Percentiles rank a stretch among this genome's conserved stretches.
Conservation (phyloP, 352 stramenopile genomes). For the Thalassiosira livingstoniorum region DNA sequence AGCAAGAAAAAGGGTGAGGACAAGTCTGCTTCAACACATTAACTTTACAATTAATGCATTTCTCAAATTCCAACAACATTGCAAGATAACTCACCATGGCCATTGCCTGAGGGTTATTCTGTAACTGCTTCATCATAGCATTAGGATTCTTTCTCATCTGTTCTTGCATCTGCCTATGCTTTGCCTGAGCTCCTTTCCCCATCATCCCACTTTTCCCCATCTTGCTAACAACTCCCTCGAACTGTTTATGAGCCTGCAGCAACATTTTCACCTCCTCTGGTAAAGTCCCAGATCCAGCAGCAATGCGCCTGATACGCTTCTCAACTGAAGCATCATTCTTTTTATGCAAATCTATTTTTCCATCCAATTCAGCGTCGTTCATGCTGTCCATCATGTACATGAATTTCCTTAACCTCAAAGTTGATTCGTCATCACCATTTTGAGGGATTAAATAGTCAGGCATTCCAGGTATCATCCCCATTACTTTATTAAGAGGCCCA, state of each 20-base stretch:
- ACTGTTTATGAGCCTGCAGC: conserved; percentile 96
- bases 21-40: not conserved
- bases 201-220: conserved; percentile 96
- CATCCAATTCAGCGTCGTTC: conserved; percentile 91
- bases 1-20: not conserved
- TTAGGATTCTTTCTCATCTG: conserved; percentile 97
- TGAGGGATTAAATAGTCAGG: conserved; percentile 91
- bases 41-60: no score
- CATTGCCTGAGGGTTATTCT: conserved; percentile 87
- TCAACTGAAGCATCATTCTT: conserved; percentile 64
- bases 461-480: conserved; percentile 98
- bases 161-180: conserved; percentile 86
- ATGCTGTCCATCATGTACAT: conserved; percentile 99
- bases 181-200: conserved; percentile 86
- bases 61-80: no score
- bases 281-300: conserved; percentile 90
- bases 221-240: conserved; percentile 93
- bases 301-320: conserved; percentile 88
- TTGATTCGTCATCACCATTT: conserved; percentile 92
- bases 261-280: conserved; percentile 90
- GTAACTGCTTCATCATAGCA: conserved; percentile 95
- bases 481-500: conserved; percentile 96
- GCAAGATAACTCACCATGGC: conserved; percentile 91
- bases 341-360: conserved; percentile 86
- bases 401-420: conserved; percentile 94